phyloP scores from a whole-genome alignment of 2,329 filamentous ascomycete species.

The Aspergillus sp. region DNA sequence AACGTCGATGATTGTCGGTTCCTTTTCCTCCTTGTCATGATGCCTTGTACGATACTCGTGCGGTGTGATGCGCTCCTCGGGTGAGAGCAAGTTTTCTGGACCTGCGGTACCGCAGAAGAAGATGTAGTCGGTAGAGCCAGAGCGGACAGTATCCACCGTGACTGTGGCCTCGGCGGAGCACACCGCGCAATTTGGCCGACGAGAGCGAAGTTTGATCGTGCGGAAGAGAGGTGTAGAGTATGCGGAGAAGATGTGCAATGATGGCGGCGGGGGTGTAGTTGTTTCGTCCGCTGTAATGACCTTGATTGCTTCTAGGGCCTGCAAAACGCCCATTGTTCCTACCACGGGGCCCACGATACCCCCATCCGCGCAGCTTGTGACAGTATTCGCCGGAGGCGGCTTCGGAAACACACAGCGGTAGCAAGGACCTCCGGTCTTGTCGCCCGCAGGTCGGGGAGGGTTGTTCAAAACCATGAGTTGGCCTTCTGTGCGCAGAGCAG shows the following conservation, averaged over 20 bases:
- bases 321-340: constrained; percentile 87
- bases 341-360: constrained; percentile 92
- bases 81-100: constrained; percentile 58
- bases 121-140: constrained; percentile 75
- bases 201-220: constrained; percentile 70
- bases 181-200: constrained; percentile 70
- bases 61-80: constrained; percentile 69
- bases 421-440: constrained; percentile 70
- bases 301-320: constrained; percentile 87
- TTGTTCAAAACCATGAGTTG: constrained; percentile 88
- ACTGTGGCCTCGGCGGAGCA: constrained; percentile 69
- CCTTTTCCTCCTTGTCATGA: constrained; percentile 17
- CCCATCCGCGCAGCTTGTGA: constrained; percentile 86
- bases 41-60: constrained; percentile 54
- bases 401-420: constrained; percentile 91
- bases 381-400: constrained; percentile 78
- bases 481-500: constrained; percentile 83
- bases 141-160: constrained; percentile 61
- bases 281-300: constrained; percentile 58
- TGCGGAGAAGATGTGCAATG: constrained; percentile 47
- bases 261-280: constrained; percentile 29
- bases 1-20: constrained; percentile 74
- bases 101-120: constrained; percentile 74
- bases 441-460: constrained; percentile 64
- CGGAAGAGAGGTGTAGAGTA: constrained; percentile 61